phyloP scores from a whole-genome alignment of 345 rosid genomes.

The Odontarrhena argentea region DNA sequence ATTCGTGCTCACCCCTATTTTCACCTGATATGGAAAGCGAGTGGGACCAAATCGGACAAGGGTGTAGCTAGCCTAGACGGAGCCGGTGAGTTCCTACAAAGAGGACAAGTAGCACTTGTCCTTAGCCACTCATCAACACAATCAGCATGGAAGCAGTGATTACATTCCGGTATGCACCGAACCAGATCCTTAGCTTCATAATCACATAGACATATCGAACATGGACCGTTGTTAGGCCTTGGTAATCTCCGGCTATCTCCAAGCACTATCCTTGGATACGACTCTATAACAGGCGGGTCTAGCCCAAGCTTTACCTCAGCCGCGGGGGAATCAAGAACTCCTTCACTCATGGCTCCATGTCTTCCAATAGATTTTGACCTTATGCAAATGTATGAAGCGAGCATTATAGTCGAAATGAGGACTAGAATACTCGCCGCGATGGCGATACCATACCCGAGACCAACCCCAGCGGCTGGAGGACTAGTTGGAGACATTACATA shows the following conservation, averaged over 20 bases:
- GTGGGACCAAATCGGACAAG: constrained; percentile 59
- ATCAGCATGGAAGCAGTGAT: constrained; percentile 71
- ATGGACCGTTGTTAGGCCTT: constrained; percentile 58
- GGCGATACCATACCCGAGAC: constrained; percentile 81
- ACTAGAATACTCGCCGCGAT: constrained; percentile 78
- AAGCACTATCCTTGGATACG: constrained; percentile 58
- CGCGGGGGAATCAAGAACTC: constrained; percentile 19
- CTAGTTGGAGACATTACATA: constrained; percentile 49
- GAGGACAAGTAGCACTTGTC: constrained; percentile 70
- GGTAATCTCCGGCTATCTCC: constrained; percentile 69
- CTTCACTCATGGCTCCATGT: constrained; percentile 11
- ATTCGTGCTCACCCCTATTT: neutral
- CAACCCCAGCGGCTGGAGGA: constrained; percentile 59
- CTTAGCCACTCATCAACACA: constrained; percentile 76
- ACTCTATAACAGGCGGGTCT: constrained; percentile 46
- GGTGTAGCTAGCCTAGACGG: constrained; percentile 55
- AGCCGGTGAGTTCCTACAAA: constrained; percentile 71
- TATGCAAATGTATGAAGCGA: constrained; percentile 69
- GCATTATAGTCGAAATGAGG: constrained; percentile 77
- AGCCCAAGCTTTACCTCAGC: constrained; percentile 48
- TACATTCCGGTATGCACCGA: constrained; percentile 66
- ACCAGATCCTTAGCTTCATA: constrained; percentile 54
- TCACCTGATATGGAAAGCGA: constrained; percentile 57
- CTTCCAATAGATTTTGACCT: constrained; percentile 46
- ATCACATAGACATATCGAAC: constrained; percentile 69